Conservation (phyloP, 148 eudicot species). For the Camellia granthamiana region DNA sequence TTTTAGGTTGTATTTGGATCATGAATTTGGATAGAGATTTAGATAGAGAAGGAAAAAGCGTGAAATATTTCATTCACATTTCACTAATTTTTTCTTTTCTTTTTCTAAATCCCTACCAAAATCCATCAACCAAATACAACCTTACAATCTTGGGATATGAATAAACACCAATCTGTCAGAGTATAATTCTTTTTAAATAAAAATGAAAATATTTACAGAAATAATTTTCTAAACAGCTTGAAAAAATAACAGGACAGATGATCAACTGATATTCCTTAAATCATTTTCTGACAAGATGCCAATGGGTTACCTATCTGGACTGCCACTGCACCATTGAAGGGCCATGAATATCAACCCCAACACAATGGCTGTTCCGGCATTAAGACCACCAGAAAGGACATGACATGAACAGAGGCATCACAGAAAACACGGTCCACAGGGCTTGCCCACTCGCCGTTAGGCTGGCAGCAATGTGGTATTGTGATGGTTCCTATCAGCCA, state of each 20-base stretch:
- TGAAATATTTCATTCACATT: too few relatives aligned
- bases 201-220: too few relatives aligned
- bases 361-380: conserved; percentile 70
- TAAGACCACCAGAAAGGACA: conserved; percentile 68
- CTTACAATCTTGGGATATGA: too few relatives aligned
- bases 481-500: conserved; percentile 68
- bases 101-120: too few relatives aligned
- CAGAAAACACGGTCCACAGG: conserved; percentile 56
- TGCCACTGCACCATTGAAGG: conserved; percentile 69
- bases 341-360: conserved; percentile 46
- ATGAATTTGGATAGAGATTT: too few relatives aligned
- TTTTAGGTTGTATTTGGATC: too few relatives aligned
- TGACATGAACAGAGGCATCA: conserved; percentile 75
- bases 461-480: conserved; percentile 45
- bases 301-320: conserved; percentile 39
- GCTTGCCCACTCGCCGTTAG: conserved; percentile 65
- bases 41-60: too few relatives aligned
- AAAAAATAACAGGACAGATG: conserved; percentile 15
- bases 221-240: too few relatives aligned
- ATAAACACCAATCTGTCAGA: too few relatives aligned
- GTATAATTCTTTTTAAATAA: too few relatives aligned
- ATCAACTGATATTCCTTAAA: conserved; percentile 34
- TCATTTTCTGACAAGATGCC: conserved; percentile 45
- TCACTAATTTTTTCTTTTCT: too few relatives aligned
- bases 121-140: too few relatives aligned